phyloP scores from a whole-genome alignment of 352 stramenopile genomes.

The Phytophthora crassamura region DNA sequence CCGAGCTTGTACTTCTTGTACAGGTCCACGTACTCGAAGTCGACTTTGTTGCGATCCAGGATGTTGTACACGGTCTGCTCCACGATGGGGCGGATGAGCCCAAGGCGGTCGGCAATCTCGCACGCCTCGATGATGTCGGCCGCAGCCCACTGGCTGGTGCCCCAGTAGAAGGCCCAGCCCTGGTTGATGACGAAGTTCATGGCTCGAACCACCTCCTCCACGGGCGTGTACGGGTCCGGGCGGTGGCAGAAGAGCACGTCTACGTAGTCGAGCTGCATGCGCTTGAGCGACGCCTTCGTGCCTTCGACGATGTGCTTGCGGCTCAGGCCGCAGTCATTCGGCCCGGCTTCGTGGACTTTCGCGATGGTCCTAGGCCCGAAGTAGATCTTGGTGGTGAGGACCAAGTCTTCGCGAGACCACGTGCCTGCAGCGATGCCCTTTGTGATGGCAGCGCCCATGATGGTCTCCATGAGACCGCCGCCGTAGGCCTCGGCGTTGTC shows the following conservation, averaged over 20 bases:
- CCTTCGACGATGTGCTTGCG: slow-evolving; percentile 44
- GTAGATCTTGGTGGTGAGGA: slow-evolving; percentile 52
- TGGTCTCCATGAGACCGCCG: slow-evolving; percentile 24
- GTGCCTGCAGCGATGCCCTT: slow-evolving; percentile 27
- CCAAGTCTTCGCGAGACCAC: slow-evolving; percentile 39
- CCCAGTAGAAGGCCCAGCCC: no score
- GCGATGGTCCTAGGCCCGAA: slow-evolving; percentile 19
- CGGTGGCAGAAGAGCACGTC: slow-evolving; percentile 47
- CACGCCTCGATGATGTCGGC: slow-evolving; percentile 58
- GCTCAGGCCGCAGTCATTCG: slow-evolving; percentile 33
- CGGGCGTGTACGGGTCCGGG: slow-evolving; percentile 40
- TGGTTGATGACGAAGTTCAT: no score
- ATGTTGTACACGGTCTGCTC: slow-evolving; percentile 71
- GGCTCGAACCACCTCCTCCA: no score
- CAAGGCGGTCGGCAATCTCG: no score
- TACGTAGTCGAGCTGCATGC: slow-evolving; percentile 37
- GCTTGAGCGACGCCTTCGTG: slow-evolving; percentile 12
- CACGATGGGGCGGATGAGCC: slow-evolving; percentile 42
- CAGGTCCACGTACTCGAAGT: slow-evolving; percentile 56
- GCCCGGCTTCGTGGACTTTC: slow-evolving; percentile 7
- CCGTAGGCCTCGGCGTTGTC: slow-evolving; percentile 30
- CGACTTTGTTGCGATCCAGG: slow-evolving; percentile 57
- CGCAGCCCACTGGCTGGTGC: slow-evolving; percentile 37
- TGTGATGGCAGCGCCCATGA: slow-evolving; percentile 35
- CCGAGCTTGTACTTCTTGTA: no score